Evolutionary conservation across 495 filamentous ascomycete genomes (phyloP).

Genomic region (Aspergillus cavernicola): DNA sequence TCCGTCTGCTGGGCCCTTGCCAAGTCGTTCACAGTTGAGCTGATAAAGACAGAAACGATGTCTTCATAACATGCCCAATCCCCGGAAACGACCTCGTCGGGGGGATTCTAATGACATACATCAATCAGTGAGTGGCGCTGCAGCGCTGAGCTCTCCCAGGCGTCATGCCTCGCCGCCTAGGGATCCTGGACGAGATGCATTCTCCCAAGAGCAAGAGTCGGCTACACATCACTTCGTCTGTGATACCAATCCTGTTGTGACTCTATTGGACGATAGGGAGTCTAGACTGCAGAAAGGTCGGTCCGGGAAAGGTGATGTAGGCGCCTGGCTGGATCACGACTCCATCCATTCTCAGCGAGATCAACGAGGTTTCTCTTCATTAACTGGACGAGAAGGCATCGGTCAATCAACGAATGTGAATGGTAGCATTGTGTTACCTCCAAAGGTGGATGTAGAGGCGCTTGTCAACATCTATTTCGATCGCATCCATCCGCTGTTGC

Average conservation of each 20-base stretch:
- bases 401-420: background rate
- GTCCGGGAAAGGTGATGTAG: background rate
- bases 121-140: no score
- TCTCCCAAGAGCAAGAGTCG: no score
- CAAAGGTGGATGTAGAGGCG: background rate
- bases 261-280: background rate
- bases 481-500: constrained; percentile 24
- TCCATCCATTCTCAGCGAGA: no score
- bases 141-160: no score
- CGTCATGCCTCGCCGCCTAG: no score
- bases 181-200: no score
- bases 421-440: background rate
- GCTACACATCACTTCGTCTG: background rate
- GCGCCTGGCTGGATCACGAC: background rate
- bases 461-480: constrained; percentile 24
- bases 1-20: background rate
- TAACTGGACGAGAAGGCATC: background rate
- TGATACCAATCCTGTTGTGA: background rate
- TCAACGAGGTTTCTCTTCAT: background rate
- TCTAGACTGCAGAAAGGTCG: background rate
- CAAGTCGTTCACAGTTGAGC: background rate
- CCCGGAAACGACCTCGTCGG: background rate
- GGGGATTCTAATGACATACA: no score
- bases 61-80: background rate
- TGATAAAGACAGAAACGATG: background rate